Conservation (phyloP, 768 basidiomycete genomes). For the Pisolithus albus region DNA sequence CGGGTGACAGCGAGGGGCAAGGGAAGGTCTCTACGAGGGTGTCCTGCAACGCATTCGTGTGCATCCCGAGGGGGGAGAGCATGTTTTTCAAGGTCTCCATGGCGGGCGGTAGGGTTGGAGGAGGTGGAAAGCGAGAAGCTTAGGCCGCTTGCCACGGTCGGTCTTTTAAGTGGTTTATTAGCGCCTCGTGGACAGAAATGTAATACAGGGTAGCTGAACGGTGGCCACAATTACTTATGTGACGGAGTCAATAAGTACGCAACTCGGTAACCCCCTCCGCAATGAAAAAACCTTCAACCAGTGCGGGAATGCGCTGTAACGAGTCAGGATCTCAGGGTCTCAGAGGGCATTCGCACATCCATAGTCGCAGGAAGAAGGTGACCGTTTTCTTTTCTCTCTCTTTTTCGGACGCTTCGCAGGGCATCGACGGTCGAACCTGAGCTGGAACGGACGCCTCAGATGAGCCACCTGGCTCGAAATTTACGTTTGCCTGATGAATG, state of each 20-base stretch:
- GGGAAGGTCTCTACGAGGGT: constrained; percentile 49
- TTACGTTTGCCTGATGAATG: no score
- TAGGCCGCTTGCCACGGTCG: constrained; percentile 24
- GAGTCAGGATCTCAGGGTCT: constrained; percentile 15
- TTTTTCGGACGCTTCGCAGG: background rate
- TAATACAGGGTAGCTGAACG: constrained; percentile 20
- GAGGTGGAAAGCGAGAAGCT: constrained; percentile 28
- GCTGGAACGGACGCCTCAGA: no score
- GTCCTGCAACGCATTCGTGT: constrained; percentile 66
- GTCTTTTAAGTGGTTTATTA: constrained; percentile 31
- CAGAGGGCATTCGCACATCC: constrained; percentile 11
- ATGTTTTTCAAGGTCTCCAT: constrained; percentile 73
- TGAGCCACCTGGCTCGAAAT: no score
- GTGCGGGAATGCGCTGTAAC: constrained; percentile 11
- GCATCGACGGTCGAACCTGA: no score
- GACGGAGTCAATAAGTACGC: constrained; percentile 23
- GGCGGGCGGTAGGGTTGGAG: constrained; percentile 21
- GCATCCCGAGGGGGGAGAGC: constrained; percentile 63
- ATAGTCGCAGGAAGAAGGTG: constrained; percentile 12
- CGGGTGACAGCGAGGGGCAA: background rate
- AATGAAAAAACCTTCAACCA: constrained; percentile 12
- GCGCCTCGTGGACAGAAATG: constrained; percentile 26
- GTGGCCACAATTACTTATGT: constrained; percentile 6
- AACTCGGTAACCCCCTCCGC: constrained; percentile 25
- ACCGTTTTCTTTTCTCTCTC: background rate